Evolutionary conservation across 2,329 filamentous ascomycete species (phyloP).

Genomic region (Fusarium sambucinum): DNA sequence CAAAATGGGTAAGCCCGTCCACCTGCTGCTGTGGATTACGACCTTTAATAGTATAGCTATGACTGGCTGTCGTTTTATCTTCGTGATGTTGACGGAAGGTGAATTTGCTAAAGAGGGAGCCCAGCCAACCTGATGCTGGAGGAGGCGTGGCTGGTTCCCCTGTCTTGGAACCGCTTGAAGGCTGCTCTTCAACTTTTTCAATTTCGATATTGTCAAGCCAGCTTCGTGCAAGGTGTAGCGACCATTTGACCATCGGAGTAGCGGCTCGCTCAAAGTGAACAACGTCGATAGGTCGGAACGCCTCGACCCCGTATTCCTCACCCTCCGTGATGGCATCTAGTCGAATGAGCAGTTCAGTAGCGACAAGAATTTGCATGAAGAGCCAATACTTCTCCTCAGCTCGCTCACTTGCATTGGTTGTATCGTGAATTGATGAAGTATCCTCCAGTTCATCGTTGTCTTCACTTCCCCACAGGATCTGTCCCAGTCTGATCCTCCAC

Average conservation of each 20-base stretch:
- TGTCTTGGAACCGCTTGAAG: conserved; percentile 15
- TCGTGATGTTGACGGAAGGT: conserved; percentile 58
- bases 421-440: conserved; percentile 64
- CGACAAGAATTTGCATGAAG: conserved; percentile 72
- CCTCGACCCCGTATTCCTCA: conserved; percentile 66
- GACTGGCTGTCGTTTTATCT: conserved; percentile 51
- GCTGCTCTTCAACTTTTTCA: conserved; percentile 56
- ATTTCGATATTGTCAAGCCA: conserved; percentile 78
- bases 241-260: conserved; percentile 74
- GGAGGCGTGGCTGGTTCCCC: conserved; percentile 25
- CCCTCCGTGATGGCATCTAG: conserved; percentile 73
- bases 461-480: conserved; percentile 74
- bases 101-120: conserved; percentile 68
- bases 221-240: conserved; percentile 70
- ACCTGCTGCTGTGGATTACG: conserved; percentile 70
- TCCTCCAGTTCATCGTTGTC: conserved; percentile 66
- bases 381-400: conserved; percentile 76
- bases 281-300: conserved; percentile 67
- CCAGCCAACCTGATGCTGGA: conserved; percentile 61
- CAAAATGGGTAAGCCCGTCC: conserved; percentile 72
- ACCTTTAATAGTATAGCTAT: conserved; percentile 65
- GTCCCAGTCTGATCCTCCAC: conserved; percentile 79
- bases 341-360: conserved; percentile 74
- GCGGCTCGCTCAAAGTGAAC: conserved; percentile 72
- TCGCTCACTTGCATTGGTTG: conserved; percentile 62